These are phyloP conservation scores for Fusarium robinianum DNA, from an alignment of 2,329 filamentous ascomycete species.

Conservation along the genomic window DNA sequence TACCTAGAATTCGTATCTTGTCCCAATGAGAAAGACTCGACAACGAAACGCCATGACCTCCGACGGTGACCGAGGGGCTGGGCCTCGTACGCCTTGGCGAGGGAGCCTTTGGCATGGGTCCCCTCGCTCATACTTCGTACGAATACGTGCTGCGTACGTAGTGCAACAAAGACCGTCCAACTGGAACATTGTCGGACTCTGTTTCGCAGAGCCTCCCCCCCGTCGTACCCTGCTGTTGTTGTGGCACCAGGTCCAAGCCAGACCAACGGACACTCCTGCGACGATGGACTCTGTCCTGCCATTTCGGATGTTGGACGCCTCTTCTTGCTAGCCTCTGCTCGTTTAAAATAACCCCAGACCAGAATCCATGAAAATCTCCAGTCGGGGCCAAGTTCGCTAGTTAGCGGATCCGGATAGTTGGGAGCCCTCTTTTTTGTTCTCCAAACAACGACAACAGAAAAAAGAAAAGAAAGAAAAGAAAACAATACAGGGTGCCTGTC, in stretches of 20 bases:
- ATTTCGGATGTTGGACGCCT: conserved; percentile 19
- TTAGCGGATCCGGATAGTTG: too few species aligned
- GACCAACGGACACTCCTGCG: conserved; percentile 3
- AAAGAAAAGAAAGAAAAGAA: background rate
- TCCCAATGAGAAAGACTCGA: background rate
- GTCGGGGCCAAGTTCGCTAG: too few species aligned
- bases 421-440: too few species aligned
- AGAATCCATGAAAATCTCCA: too few species aligned
- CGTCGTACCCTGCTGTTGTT: background rate
- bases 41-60: background rate
- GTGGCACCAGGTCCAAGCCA: conserved; percentile 12
- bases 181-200: too few species aligned
- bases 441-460: background rate
- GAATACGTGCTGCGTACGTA: too few species aligned
- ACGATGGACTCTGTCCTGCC: conserved; percentile 16
- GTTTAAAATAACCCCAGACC: too few species aligned
- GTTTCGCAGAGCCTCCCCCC: conserved; percentile 7
- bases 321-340: conserved; percentile 1
- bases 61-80: background rate
- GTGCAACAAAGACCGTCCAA: too few species aligned
- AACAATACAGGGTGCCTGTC: too few species aligned
- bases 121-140: too few species aligned
- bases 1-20: too few species aligned
- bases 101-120: too few species aligned
- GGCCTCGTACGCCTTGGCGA: conserved; percentile 3